phyloP scores from a whole-genome alignment of 2,329 filamentous ascomycete genomes.

The Apiospora pterosperma region DNA sequence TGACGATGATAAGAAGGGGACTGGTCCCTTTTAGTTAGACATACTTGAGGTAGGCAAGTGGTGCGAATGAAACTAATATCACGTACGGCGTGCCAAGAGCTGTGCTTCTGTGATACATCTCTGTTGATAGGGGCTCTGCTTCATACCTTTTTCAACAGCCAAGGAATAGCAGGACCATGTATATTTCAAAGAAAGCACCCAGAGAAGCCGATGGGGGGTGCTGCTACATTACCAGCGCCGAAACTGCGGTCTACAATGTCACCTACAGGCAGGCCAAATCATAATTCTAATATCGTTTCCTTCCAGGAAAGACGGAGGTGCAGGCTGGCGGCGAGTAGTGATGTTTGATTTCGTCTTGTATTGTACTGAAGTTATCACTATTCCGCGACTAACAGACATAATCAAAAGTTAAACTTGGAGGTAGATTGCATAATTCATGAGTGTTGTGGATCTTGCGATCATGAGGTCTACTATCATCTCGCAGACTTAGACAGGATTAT shows the following conservation, averaged over 20 bases:
- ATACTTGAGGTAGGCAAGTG: neutral
- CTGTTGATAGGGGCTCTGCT: neutral
- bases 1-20: too few species aligned
- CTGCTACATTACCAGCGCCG: too few species aligned
- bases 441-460: neutral
- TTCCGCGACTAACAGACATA: neutral
- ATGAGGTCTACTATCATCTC: neutral
- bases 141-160: neutral
- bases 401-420: neutral
- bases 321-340: neutral
- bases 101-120: neutral
- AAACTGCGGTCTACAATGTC: too few species aligned
- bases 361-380: neutral
- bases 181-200: too few species aligned
- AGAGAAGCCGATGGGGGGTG: too few species aligned
- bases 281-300: neutral
- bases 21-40: neutral
- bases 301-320: neutral
- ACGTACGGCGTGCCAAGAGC: neutral
- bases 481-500: slow-evolving; percentile 28
- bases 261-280: too few species aligned
- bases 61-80: neutral
- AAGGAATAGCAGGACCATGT: too few species aligned
- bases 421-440: neutral
- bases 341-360: neutral